Evolutionary conservation across 306 rosid species (phyloP), one percentile per base, ranked within the genome.

Genomic region (Corylus avellana): DNA sequence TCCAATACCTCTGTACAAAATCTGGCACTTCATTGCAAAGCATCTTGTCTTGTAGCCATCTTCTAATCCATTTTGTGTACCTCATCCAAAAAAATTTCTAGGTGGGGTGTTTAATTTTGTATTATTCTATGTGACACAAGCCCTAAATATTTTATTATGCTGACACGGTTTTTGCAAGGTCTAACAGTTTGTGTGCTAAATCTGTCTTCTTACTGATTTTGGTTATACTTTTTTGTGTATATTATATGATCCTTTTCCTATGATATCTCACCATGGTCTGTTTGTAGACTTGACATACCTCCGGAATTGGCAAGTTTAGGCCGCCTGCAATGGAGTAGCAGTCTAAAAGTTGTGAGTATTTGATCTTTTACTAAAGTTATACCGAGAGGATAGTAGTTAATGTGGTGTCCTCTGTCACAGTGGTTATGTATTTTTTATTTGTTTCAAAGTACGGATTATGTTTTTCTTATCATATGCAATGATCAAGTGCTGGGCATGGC

Each of bases 11-110:
- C 22, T 39, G 9, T 27, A 18, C 35, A 64, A 64, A 29, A 35
- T 29, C 42, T 64, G 70, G 70, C 47, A 64, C 70, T 35, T 11
- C n/a, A 64, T 64, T 64, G 7, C 70, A 35, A 64, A 25, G 46
- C 48, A 35, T 29, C 46, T 64, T 64, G 44, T 13, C 42, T 64
- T 35, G 2, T 64, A 35, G 42, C 4, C 14, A 37, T 46, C 22
- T 14, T 64, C 47, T 13, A 64, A 46, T 35, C 70, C 70, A 64
- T 13, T 64, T 13, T 37, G 42, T 5, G 46, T 64, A 64, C 70
- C 44, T 35, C 22, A 64, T 64, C 47, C 42, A 64, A 64, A 59
- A 2, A 0, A 0, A 0, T 14, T 37, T 64, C 2, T 16, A 5
- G 44, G n/a, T 13, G 6, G 44, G 2, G 18, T 32, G 44, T 39